Evolutionary conservation across 306 rosid species (phyloP), one percentile per base, ranked within the genome.

Genomic region (Alnus rubra): DNA sequence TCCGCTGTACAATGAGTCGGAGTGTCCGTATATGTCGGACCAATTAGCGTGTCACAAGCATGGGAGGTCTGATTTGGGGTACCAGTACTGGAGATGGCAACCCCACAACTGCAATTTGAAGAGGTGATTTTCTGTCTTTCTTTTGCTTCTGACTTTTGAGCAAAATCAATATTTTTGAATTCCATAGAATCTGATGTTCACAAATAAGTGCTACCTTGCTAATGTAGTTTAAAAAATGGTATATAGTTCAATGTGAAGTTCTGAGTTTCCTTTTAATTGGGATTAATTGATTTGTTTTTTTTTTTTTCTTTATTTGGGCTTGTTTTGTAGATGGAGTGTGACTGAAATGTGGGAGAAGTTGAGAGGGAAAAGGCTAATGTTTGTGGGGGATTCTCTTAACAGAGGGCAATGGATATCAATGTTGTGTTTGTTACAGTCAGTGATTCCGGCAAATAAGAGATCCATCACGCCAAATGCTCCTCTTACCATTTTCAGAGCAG

Each of bases 371-470:
- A 88, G 99, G 84, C 82, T 95, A 78, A 95, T 95, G 99, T 95
- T 95, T 88, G 99, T 93, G 7, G 99, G 99, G 76, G 99, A 95
- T 89, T 95, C 98, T 33, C 86, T 95, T 64, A 95, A 95, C 70
- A 84, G 99, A 88, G 99, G 99, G 52, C 98, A 95, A 68, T 95
- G 99, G 99, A 93, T 95, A 84, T 90, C 99, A 58, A 86, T 95
- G 96, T 91, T 95, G 45, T 95, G 99, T 73, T 81, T 95, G 90
- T 87, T 95, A 69, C 99, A 95, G 77, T 91, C 96, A 28, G 97
- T 86, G 74, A 91, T 95, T 85, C 94, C 99, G 2, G 84, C 90
- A 39, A 84, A 95, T 76, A 91, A 87, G 87, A 91, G 90, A 86
- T 89, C 98, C 68, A 93, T 95, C 89, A 83, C 99, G 0, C 99